Percentiles rank a stretch among this genome's conserved stretches.
Conservation (phyloP, 2,329 filamentous ascomycete genomes). For the Annulohypoxylon truncatum region DNA sequence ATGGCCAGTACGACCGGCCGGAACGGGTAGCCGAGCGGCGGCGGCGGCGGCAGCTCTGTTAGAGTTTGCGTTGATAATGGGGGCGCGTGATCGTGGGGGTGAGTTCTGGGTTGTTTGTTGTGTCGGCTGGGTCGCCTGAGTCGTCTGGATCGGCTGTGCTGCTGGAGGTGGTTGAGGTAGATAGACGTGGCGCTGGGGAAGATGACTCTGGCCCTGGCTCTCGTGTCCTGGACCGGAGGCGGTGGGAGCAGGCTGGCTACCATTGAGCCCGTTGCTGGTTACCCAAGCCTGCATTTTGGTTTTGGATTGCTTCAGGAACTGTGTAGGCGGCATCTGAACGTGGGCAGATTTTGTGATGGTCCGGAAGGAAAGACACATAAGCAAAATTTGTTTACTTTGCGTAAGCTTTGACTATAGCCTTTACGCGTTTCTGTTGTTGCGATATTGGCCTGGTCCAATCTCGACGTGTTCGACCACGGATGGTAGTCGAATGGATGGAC, state of each 20-base stretch:
- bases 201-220: constrained; percentile 40
- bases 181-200: constrained; percentile 42
- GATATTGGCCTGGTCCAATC: constrained; percentile 33
- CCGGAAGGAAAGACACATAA: constrained; percentile 36
- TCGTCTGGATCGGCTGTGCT: constrained; percentile 31
- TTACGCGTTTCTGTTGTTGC: constrained; percentile 34
- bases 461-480: constrained; percentile 41
- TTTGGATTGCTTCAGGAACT: constrained; percentile 50
- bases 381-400: constrained; percentile 38
- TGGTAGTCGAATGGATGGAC: constrained; percentile 41
- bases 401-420: constrained; percentile 25
- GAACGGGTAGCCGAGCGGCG: constrained; percentile 40
- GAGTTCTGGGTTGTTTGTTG: constrained; percentile 35
- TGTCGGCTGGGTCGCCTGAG: constrained; percentile 28
- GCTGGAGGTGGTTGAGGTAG: constrained; percentile 36
- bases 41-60: constrained; percentile 41
- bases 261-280: constrained; percentile 45
- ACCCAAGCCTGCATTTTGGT: constrained; percentile 53
- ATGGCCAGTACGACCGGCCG: constrained; percentile 40
- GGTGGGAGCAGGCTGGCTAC: constrained; percentile 43
- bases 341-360: constrained; percentile 31
- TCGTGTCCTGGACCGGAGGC: constrained; percentile 33
- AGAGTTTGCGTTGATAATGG: constrained; percentile 48
- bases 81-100: constrained; percentile 46
- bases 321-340: constrained; percentile 47